Evolutionary conservation across 495 filamentous ascomycete genomes (phyloP), one percentile per base, ranked within the genome.

Genomic region (Aspergillus baeticus): DNA sequence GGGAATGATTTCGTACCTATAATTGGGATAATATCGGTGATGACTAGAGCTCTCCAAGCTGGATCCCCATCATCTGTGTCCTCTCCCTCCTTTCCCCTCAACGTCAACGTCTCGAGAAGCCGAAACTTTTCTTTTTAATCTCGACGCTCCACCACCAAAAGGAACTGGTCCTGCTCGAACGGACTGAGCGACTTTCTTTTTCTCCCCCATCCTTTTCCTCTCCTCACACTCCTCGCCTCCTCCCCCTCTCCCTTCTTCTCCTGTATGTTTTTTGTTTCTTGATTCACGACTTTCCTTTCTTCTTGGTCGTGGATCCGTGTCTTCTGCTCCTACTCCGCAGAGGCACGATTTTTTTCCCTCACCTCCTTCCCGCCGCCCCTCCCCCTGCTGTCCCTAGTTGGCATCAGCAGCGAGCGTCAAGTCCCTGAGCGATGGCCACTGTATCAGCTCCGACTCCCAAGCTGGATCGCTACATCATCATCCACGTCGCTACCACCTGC

Each of bases 401-500:
- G 58, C 44, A 47, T 44, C 45, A 34, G 29, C 51, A 59, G 44
- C 50, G 34, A 51, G 31, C 39, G 45, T 51, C 39, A 51, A 46
- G 10, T 57, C 34, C 54, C 21, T 59, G 56, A 74, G 72, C 67
- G 63, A 78, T 77, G 74, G 74, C 74, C 51, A 63, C 73, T 73
- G 75, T 77, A 69, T 71, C 73, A 71, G 72, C 77, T 64, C 74
- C 74, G 61, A 75, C 72, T 47, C 76, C 78, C 57, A 90, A 88
- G 77, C 84, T 92, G 76, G 94, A 98, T 77, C 88, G 92, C 66
- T 98, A 96, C 72, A 87, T 96, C 59, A 90, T 98, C 65, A 94
- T 97, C 69, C 94, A 98, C 75, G 93, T 98, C 63, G 94, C 95
- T 57, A 98, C 95, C 29, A 98, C 94, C 61, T 98, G 94, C 75